phyloP scores from a whole-genome alignment of 768 basidiomycete genomes.

The Pleurotus tuoliensis region DNA sequence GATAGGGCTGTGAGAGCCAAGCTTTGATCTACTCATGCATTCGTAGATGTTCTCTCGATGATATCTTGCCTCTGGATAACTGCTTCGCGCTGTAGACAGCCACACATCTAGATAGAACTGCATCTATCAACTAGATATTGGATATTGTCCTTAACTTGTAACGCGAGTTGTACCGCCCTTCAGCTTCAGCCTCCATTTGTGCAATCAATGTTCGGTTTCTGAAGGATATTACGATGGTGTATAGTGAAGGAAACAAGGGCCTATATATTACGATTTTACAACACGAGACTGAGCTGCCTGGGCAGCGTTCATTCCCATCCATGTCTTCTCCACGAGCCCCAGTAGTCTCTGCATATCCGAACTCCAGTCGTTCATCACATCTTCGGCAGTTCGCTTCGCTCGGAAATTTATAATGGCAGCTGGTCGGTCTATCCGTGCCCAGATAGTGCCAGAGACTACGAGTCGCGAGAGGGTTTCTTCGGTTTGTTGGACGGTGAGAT shows the following conservation, averaged over 20 bases:
- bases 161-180: too few species aligned
- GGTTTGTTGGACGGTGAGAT: conserved; percentile 76
- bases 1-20: background rate
- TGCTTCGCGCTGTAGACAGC: too few species aligned
- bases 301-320: conserved; percentile 94
- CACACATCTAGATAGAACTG: too few species aligned
- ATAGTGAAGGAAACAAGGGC: too few species aligned
- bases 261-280: conserved; percentile 28
- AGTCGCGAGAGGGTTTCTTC: conserved; percentile 87
- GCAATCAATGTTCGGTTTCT: too few species aligned
- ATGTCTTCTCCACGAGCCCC: conserved; percentile 94
- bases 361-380: conserved; percentile 98
- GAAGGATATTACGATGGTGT: too few species aligned
- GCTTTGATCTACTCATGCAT: background rate
- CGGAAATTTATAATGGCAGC: conserved; percentile 87
- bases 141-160: too few species aligned
- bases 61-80: too few species aligned
- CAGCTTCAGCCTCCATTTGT: too few species aligned
- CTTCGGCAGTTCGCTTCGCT: conserved; percentile 77
- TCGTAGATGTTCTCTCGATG: too few species aligned
- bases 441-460: conserved; percentile 88
- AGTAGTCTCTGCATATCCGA: conserved; percentile 93
- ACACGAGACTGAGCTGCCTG: conserved; percentile 74
- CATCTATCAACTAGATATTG: too few species aligned
- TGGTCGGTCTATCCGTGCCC: conserved; percentile 92